Conservation (phyloP, 768 basidiomycete genomes). For the Suillus occidentalis region DNA sequence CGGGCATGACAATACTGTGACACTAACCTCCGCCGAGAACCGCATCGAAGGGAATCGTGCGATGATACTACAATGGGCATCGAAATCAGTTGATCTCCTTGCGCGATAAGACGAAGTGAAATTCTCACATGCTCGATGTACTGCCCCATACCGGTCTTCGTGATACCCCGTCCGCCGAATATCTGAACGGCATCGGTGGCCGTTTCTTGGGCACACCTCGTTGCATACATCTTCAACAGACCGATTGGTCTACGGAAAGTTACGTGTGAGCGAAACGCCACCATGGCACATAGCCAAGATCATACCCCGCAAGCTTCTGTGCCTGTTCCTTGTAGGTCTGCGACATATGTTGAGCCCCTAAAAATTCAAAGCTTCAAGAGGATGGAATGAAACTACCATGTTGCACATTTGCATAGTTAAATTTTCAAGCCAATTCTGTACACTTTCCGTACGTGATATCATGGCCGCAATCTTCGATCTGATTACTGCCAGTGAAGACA, state of each 20-base stretch:
- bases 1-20: background rate
- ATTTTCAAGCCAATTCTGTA: constrained; percentile 78
- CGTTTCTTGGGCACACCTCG: constrained; percentile 53
- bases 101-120: constrained; percentile 20
- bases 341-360: background rate
- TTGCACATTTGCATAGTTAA: constrained; percentile 81
- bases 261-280: background rate
- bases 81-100: constrained; percentile 1
- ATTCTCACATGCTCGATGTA: constrained; percentile 69
- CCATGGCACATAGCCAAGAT: background rate
- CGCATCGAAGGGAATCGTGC: constrained; percentile 21
- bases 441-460: constrained; percentile 67
- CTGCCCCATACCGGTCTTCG: constrained; percentile 78
- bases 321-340: constrained; percentile 72
- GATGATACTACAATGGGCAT: constrained; percentile 26
- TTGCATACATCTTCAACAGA: constrained; percentile 57
- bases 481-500: constrained; percentile 70
- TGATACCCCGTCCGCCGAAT: constrained; percentile 86
- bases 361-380: constrained; percentile 22
- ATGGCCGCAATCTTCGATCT: constrained; percentile 75
- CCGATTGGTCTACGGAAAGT: constrained; percentile 43
- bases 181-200: constrained; percentile 74
- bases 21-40: constrained; percentile 26
- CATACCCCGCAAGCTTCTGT: constrained; percentile 61
- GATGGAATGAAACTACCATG: constrained; percentile 46